phyloP scores from a whole-genome alignment of 768 basidiomycete genomes.

The Mycena metata region DNA sequence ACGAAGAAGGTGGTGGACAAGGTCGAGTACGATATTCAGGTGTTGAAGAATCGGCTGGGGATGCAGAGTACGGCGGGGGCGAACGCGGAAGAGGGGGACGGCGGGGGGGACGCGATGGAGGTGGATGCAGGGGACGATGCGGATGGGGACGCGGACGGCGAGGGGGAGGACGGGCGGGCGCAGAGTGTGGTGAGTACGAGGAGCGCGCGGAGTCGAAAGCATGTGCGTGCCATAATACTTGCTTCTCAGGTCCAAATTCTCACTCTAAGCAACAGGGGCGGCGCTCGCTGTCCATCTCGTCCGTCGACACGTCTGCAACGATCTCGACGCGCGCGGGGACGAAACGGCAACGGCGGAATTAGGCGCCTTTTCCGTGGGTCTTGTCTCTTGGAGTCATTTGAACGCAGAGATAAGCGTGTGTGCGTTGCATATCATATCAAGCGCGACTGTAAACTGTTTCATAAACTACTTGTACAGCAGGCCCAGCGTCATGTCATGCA shows the following conservation, averaged over 20 bases:
- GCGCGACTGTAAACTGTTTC: no score
- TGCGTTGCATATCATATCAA: no score
- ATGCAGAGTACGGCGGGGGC: slow-evolving; percentile 52
- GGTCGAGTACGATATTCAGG: slow-evolving; percentile 86
- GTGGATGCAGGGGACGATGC: slow-evolving; percentile 58
- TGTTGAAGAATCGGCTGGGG: slow-evolving; percentile 73
- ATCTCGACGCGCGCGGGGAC: slow-evolving; percentile 62
- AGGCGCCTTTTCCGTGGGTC: slow-evolving; percentile 21
- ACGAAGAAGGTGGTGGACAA: slow-evolving; percentile 90
- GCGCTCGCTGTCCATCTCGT: slow-evolving; percentile 81
- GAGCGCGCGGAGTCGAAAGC: slow-evolving; percentile 71
- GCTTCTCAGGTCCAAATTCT: slow-evolving; percentile 2
- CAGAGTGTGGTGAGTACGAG: slow-evolving; percentile 74
- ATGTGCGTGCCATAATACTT: slow-evolving; percentile 55
- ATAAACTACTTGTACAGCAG: no score
- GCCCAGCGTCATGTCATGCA: no score
- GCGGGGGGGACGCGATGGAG: slow-evolving; percentile 60
- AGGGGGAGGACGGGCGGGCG: slow-evolving; percentile 67
- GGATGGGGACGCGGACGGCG: slow-evolving; percentile 50
- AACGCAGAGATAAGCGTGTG: background rate
- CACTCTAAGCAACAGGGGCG: slow-evolving; percentile 55
- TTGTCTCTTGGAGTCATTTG: no score
- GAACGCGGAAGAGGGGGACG: slow-evolving; percentile 51
- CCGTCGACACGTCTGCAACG: slow-evolving; percentile 76
- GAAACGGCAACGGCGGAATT: slow-evolving; percentile 72